Evolutionary conservation across 257 asterid genomes (phyloP).

Genomic region (Salvia rosmarinus): DNA sequence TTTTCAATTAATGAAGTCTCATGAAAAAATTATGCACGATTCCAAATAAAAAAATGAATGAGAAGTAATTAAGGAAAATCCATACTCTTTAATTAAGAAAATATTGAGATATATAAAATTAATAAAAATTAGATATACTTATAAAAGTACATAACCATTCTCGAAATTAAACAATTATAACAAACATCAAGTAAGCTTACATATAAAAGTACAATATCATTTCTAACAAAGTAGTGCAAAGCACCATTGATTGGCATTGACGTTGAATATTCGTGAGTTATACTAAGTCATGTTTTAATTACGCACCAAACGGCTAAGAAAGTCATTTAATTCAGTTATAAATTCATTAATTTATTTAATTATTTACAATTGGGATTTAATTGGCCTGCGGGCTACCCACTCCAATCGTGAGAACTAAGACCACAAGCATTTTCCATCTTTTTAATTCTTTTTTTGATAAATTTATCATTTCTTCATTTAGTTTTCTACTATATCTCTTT

Average conservation of each 20-base stretch:
- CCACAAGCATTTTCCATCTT: background rate
- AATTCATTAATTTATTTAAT: background rate
- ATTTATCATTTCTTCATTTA: background rate
- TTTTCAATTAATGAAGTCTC: no score
- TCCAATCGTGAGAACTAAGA: background rate
- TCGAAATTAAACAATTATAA: background rate
- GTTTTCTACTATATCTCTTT: background rate
- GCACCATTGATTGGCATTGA: slow-evolving; percentile 25
- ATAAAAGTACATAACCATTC: background rate
- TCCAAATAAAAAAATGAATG: no score
- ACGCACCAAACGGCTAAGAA: slow-evolving; percentile 5
- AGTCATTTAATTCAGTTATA: background rate
- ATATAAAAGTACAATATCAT: background rate
- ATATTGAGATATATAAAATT: no score
- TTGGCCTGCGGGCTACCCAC: background rate
- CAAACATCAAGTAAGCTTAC: background rate
- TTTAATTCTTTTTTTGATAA: background rate
- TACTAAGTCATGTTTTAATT: slow-evolving; percentile 12
- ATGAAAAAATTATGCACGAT: no score
- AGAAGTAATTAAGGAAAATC: no score
- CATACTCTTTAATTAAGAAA: no score
- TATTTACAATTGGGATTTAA: slow-evolving; percentile 29
- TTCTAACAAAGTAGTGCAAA: slow-evolving; percentile 17
- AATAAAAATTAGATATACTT: background rate
- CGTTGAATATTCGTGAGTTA: background rate